Evolutionary conservation across 768 basidiomycete genomes (phyloP).

Genomic region (Panus rudis): DNA sequence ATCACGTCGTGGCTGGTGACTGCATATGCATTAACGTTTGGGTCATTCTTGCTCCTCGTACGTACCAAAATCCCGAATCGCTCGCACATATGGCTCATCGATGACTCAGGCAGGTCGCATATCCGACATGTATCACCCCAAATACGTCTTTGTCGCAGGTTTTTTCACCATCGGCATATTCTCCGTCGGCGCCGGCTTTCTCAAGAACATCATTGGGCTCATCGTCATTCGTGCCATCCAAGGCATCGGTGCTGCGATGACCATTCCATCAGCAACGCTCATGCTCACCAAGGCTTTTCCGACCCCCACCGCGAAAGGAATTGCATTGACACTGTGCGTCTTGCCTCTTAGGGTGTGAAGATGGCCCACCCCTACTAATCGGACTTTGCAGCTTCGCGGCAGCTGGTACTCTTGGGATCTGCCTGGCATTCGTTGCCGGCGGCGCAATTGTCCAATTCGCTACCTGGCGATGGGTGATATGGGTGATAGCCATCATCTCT

Average conservation of each 20-base stretch:
- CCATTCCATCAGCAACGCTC: conserved; percentile 4
- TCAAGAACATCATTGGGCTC: conserved; percentile 1
- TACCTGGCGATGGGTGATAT: neutral
- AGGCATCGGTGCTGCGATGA: conserved; percentile 5
- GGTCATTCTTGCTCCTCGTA: conserved; percentile 1
- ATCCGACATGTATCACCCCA: conserved; percentile 6
- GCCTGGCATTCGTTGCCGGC: neutral
- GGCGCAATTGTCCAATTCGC: neutral
- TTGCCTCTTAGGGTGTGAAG: no score
- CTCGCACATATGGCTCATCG: no score
- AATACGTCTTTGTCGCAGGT: conserved; percentile 2
- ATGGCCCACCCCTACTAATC: neutral
- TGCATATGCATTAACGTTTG: conserved; percentile 6
- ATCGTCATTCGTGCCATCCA: conserved; percentile 4
- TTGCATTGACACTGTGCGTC: conserved; percentile 37
- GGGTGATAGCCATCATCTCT: neutral
- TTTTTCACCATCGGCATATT: conserved; percentile 4
- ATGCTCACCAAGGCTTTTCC: conserved; percentile 4
- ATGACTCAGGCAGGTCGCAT: conserved; percentile 4
- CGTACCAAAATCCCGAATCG: no score
- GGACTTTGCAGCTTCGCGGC: neutral
- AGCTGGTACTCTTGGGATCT: neutral
- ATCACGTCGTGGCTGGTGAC: conserved; percentile 4
- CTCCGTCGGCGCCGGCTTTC: conserved; percentile 2
- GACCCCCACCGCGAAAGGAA: conserved; percentile 31